A percentile compares a stretch with the other conserved stretches of the same genome.
Evolutionary conservation across 495 filamentous ascomycete genomes (phyloP).

Genomic region (Penicillium canariense): DNA sequence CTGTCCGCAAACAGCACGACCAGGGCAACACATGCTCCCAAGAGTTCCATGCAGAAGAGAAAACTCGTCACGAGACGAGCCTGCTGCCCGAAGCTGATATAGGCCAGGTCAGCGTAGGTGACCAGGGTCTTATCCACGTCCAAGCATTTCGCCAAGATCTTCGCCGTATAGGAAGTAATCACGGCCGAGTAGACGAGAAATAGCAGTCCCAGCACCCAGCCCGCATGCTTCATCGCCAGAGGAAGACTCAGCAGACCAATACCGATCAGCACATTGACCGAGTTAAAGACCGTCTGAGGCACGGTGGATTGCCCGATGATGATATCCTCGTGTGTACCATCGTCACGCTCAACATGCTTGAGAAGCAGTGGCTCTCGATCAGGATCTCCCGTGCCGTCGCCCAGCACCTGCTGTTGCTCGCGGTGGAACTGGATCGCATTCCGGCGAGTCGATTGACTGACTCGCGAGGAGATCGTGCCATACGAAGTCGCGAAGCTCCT

Average conservation of each 20-base stretch:
- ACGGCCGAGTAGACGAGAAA: conserved; percentile 72
- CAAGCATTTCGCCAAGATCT: conserved; percentile 82
- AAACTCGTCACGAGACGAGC: conserved; percentile 78
- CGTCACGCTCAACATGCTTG: conserved; percentile 79
- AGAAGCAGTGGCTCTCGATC: conserved; percentile 79
- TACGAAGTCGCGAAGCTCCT: conserved; percentile 76
- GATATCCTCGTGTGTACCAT: conserved; percentile 77
- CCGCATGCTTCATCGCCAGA: conserved; percentile 83
- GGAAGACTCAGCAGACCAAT: conserved; percentile 87
- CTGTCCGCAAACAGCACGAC: conserved; percentile 94
- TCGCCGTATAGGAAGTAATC: conserved; percentile 83
- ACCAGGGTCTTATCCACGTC: conserved; percentile 76
- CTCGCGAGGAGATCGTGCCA: conserved; percentile 67
- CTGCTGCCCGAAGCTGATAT: conserved; percentile 81
- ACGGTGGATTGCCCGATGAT: conserved; percentile 90
- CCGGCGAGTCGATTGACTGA: conserved; percentile 65
- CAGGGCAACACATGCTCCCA: conserved; percentile 86
- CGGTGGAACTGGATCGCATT: conserved; percentile 70
- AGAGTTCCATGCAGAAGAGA: conserved; percentile 83
- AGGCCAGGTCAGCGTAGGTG: conserved; percentile 93
- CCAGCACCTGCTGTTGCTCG: conserved; percentile 63
- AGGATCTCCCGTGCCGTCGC: conserved; percentile 50
- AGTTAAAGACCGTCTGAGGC: conserved; percentile 95
- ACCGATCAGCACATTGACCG: conserved; percentile 91
- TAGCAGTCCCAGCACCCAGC: conserved; percentile 80